Evolutionary conservation across 192 early-diverging fungal species (phyloP).

Genomic region (Spizellomyces sp.): DNA sequence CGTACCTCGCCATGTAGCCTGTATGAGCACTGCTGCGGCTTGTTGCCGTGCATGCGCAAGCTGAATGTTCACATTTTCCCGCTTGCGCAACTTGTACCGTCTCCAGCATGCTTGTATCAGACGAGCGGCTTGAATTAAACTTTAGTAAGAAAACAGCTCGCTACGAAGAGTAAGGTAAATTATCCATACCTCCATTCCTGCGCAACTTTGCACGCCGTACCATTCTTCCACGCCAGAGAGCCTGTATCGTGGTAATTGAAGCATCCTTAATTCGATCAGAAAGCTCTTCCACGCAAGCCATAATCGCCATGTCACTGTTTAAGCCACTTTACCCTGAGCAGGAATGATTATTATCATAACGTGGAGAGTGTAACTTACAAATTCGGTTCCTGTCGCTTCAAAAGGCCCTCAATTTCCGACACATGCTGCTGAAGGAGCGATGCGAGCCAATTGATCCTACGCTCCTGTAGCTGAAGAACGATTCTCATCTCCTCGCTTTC

Average conservation of each 20-base stretch:
- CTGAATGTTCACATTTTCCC: neutral
- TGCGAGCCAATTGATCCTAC: constrained; percentile 20
- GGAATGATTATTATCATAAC: no score
- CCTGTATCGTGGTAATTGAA: constrained; percentile 8
- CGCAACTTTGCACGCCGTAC: constrained; percentile 6
- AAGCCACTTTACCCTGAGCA: no score
- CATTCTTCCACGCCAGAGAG: constrained; percentile 15
- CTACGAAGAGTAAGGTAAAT: neutral
- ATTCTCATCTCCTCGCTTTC: neutral
- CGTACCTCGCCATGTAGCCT: neutral
- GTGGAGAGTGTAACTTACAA: constrained; percentile 4
- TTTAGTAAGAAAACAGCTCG: neutral
- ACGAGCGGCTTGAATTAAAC: neutral
- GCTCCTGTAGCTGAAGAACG: constrained; percentile 5
- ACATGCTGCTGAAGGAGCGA: constrained; percentile 19
- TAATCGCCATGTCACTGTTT: constrained; percentile 17
- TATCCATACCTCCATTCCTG: constrained; percentile 9
- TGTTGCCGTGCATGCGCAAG: neutral
- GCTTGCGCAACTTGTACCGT: neutral
- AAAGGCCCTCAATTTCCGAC: neutral
- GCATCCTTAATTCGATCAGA: neutral
- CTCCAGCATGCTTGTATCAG: constrained; percentile 1
- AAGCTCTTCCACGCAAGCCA: constrained; percentile 1
- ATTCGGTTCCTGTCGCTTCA: neutral
- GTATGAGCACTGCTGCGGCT: neutral